Conservation (phyloP, 768 basidiomycete genomes). For the Austroboletus eburneus region DNA sequence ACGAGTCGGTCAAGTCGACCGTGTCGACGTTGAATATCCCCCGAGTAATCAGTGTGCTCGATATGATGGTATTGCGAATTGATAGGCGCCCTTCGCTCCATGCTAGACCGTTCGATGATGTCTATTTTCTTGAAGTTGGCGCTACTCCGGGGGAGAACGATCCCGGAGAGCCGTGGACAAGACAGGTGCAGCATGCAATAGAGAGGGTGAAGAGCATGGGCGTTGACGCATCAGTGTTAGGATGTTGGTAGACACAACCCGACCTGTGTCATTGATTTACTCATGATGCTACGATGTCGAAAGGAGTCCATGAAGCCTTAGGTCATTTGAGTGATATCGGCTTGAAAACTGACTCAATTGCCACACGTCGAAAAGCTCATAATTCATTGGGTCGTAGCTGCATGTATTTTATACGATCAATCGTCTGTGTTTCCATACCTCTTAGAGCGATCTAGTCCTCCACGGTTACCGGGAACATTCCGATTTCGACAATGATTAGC, state of each 20-base stretch:
- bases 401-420: conserved; percentile 8
- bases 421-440: conserved; percentile 30
- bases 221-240: conserved; percentile 38
- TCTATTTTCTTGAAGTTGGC: conserved; percentile 63
- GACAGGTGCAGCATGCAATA: conserved; percentile 34
- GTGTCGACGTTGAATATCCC: conserved; percentile 10
- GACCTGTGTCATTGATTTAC: too few relatives aligned
- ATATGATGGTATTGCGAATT: conserved; percentile 46
- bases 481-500: conserved; percentile 91
- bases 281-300: too few relatives aligned
- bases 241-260: conserved; percentile 41
- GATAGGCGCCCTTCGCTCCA: conserved; percentile 59
- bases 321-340: too few relatives aligned
- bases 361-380: too few relatives aligned
- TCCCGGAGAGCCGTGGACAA: conserved; percentile 26
- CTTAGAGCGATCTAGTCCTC: conserved; percentile 60
- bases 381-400: too few relatives aligned
- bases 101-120: conserved; percentile 46
- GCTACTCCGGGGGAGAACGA: background rate
- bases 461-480: conserved; percentile 88
- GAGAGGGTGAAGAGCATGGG: conserved; percentile 33
- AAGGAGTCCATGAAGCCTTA: too few relatives aligned
- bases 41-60: conserved; percentile 34
- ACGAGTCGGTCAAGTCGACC: background rate
- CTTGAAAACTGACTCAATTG: too few relatives aligned